These are phyloP conservation scores for Yamadazyma scolyti DNA, from an alignment of 805 yeast genomes.

Conservation along the genomic window DNA sequence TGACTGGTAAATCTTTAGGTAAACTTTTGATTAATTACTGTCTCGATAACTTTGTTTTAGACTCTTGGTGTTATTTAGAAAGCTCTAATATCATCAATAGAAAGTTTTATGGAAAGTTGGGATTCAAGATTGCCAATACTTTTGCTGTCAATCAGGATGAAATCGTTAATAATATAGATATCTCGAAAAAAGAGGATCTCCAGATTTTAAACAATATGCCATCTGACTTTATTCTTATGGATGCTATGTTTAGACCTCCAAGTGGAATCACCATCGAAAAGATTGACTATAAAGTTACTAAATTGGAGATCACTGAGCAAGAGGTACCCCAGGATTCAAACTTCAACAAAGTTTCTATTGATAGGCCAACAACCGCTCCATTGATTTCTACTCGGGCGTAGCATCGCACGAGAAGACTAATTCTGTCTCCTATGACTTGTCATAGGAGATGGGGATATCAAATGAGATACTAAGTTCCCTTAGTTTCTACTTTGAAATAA, in stretches of 20 bases:
- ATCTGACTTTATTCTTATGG: slow-evolving; percentile 15
- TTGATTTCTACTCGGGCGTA: slow-evolving; percentile 11
- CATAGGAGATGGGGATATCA: too few species aligned
- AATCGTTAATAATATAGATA: slow-evolving; percentile 12
- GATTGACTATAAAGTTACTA: slow-evolving; percentile 5
- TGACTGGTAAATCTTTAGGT: slow-evolving; percentile 59
- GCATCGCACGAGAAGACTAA: slow-evolving; percentile 8
- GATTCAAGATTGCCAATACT: slow-evolving; percentile 37
- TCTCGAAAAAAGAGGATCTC: slow-evolving; percentile 10
- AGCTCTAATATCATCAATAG: slow-evolving; percentile 54
- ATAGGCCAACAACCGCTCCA: slow-evolving; percentile 4
- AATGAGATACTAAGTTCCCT: slow-evolving; percentile 6
- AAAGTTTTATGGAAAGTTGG: slow-evolving; percentile 50
- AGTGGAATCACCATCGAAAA: slow-evolving; percentile 10
- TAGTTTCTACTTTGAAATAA: slow-evolving; percentile 6
- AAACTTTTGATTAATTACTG: slow-evolving; percentile 48
- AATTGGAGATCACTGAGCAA: slow-evolving; percentile 3
- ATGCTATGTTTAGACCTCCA: slow-evolving; percentile 18
- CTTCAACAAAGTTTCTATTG: background rate
- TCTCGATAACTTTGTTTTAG: slow-evolving; percentile 42
- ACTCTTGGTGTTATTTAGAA: slow-evolving; percentile 46
- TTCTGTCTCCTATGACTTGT: background rate
- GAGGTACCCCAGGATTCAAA: background rate
- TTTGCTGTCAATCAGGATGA: slow-evolving; percentile 23
- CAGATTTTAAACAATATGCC: slow-evolving; percentile 8